Evolutionary conservation across 768 basidiomycete genomes (phyloP).

Genomic region (Mycena alexandri): DNA sequence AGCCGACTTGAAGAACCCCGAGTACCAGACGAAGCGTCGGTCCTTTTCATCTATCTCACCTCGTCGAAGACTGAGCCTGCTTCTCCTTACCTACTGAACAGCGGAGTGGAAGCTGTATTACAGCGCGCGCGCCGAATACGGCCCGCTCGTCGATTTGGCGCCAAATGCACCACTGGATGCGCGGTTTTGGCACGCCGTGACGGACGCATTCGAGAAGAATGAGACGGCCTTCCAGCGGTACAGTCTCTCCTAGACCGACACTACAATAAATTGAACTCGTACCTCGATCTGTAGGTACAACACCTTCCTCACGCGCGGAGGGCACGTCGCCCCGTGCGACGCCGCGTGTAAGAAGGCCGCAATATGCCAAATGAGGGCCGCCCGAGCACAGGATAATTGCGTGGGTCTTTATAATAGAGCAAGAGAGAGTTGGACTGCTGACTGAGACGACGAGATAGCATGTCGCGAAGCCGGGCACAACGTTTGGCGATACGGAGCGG

Average conservation of each 20-base stretch:
- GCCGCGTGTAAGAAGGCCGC: constrained; percentile 54
- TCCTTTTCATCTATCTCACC: constrained; percentile 6
- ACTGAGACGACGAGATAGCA: constrained; percentile 7
- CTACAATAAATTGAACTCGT: too few species aligned
- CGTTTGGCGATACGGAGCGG: constrained; percentile 35
- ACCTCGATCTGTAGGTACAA: constrained; percentile 47
- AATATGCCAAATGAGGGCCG: constrained; percentile 59
- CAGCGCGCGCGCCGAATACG: constrained; percentile 67
- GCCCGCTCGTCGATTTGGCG: constrained; percentile 56
- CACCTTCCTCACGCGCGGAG: constrained; percentile 57
- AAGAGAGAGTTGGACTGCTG: background rate
- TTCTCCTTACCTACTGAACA: constrained; percentile 36
- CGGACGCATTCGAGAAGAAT: constrained; percentile 64
- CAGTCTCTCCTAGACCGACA: too few species aligned
- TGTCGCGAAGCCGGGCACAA: constrained; percentile 20
- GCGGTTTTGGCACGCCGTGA: constrained; percentile 72
- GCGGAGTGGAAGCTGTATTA: constrained; percentile 69
- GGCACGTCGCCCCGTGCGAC: constrained; percentile 49
- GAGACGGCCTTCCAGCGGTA: constrained; percentile 56
- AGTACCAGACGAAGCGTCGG: constrained; percentile 63
- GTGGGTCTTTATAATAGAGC: constrained; percentile 40
- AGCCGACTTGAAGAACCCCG: constrained; percentile 58
- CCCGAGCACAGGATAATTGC: constrained; percentile 59
- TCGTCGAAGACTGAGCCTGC: constrained; percentile 13
- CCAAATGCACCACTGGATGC: constrained; percentile 57